Conservation (phyloP, 371 early-diverging fungal genomes). For the Mortierella sp. region DNA sequence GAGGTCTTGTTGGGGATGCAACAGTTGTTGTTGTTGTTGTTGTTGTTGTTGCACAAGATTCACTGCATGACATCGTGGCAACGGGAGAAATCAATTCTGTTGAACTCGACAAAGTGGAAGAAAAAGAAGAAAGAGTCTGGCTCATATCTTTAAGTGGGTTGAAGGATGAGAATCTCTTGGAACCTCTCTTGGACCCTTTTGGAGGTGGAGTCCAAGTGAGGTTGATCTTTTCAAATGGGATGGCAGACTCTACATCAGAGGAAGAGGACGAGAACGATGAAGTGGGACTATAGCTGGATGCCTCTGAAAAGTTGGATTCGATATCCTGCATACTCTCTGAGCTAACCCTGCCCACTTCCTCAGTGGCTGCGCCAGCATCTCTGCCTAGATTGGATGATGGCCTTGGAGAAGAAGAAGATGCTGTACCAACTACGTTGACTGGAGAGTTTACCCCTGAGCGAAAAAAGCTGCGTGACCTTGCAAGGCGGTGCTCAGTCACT, state of each 20-base stretch:
- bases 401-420: conserved; percentile 19
- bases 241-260: conserved; percentile 31
- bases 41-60: conserved; percentile 22
- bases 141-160: conserved; percentile 29
- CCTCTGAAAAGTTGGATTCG: conserved; percentile 31
- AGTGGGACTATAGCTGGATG: conserved; percentile 35
- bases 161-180: conserved; percentile 48
- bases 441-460: conserved; percentile 30
- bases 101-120: not conserved
- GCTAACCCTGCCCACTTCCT: conserved; percentile 14
- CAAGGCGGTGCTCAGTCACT: conserved; percentile 35
- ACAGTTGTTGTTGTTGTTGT: conserved; percentile 16
- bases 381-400: not conserved
- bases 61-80: conserved; percentile 6
- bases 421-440: not conserved
- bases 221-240: conserved; percentile 55
- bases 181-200: conserved; percentile 46
- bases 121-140: not conserved
- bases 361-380: no score
- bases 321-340: conserved; percentile 45
- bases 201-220: conserved; percentile 52
- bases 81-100: not conserved
- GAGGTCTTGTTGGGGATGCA: conserved; percentile 1
- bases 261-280: conserved; percentile 40
- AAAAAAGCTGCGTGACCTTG: conserved; percentile 38